phyloP scores from a whole-genome alignment of 495 filamentous ascomycete genomes.

The Cercophora sp. region DNA sequence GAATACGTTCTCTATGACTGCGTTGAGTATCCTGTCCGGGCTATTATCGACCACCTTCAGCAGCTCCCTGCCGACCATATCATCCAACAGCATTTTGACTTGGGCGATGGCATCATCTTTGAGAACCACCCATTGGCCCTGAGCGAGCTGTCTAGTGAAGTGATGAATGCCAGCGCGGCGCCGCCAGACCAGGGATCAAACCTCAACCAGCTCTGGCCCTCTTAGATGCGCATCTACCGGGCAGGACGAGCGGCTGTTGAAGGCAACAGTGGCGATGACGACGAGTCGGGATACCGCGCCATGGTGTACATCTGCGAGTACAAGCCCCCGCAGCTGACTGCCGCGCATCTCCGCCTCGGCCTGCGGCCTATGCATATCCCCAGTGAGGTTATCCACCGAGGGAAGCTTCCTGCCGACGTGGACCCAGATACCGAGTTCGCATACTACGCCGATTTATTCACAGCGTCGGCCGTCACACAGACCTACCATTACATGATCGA shows the following conservation, averaged over 20 bases:
- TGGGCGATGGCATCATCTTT: conserved; percentile 9
- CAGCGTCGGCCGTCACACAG: conserved; percentile 5
- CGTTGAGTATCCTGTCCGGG: conserved; percentile 10
- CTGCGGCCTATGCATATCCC: neutral
- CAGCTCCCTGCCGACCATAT: neutral
- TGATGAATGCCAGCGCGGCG: conserved; percentile 35
- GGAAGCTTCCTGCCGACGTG: neutral
- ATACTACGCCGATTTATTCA: conserved; percentile 3
- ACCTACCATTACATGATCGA: conserved; percentile 11
- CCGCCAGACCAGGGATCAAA: neutral
- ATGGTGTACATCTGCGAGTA: conserved; percentile 20
- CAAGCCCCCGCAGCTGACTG: conserved; percentile 6
- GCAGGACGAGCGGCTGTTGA: too few species aligned
- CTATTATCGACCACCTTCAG: conserved; percentile 10
- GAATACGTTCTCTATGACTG: conserved; percentile 5
- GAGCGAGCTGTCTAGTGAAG: neutral
- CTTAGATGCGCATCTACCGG: conserved; percentile 33
- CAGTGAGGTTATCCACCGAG: conserved; percentile 4
- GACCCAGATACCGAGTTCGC: neutral
- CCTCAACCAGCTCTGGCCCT: conserved; percentile 12
- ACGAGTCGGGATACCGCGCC: neutral
- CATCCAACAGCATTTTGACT: neutral
- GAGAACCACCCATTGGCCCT: conserved; percentile 7
- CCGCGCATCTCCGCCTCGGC: conserved; percentile 2
- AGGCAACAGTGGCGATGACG: too few species aligned